Conservation (phyloP, 495 filamentous ascomycete species). For the Staphylotrichum longicolle region DNA sequence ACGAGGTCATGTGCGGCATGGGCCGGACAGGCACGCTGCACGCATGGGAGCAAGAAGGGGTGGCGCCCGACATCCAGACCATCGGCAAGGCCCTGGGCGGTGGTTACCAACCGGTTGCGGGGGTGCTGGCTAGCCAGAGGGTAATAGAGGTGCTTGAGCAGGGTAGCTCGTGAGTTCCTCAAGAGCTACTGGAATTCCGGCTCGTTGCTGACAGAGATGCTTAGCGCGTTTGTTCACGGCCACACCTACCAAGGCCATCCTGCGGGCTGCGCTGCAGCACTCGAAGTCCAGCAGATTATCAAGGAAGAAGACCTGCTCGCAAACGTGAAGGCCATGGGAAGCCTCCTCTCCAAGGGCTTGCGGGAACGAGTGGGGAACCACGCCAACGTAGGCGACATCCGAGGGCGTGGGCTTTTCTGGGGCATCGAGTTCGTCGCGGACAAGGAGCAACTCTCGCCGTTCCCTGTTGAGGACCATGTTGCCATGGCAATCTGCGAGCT, state of each 20-base stretch:
- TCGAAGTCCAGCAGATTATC: conserved; percentile 60
- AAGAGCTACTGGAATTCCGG: neutral
- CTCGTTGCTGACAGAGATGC: conserved; percentile 18
- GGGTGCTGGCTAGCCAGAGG: conserved; percentile 52
- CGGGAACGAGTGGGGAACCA: conserved; percentile 44
- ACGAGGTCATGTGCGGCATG: conserved; percentile 82
- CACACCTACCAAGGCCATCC: conserved; percentile 66
- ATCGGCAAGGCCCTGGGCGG: conserved; percentile 69
- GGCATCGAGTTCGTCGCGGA: conserved; percentile 58
- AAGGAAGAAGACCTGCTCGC: conserved; percentile 52
- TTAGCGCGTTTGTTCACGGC: conserved; percentile 52
- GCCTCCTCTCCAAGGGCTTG: conserved; percentile 47
- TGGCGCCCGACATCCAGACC: conserved; percentile 58
- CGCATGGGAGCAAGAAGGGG: conserved; percentile 63
- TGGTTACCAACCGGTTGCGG: conserved; percentile 63
- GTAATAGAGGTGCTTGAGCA: conserved; percentile 55
- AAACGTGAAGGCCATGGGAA: conserved; percentile 54
- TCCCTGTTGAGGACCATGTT: conserved; percentile 43
- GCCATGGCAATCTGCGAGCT: conserved; percentile 53
- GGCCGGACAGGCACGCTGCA: conserved; percentile 65
- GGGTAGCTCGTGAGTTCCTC: conserved; percentile 51
- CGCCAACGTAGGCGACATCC: conserved; percentile 62
- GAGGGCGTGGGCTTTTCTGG: conserved; percentile 64
- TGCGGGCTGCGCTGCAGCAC: conserved; percentile 56
- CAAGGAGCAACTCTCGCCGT: conserved; percentile 47